Evolutionary conservation across 805 yeast species (phyloP), one percentile per base, ranked within the genome.

Genomic region (Candida broadrunensis): DNA sequence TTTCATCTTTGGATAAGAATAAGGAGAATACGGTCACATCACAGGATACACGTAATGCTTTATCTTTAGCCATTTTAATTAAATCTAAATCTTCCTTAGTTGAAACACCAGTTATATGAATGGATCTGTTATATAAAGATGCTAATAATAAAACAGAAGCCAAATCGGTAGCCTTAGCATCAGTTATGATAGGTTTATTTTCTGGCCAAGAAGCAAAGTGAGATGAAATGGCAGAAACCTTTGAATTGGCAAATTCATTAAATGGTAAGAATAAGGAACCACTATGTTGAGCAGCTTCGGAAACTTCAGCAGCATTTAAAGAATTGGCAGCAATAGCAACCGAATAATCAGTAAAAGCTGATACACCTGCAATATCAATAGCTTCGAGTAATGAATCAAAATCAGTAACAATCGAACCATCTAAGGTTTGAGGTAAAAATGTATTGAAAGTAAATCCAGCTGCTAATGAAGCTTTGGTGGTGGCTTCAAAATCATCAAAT

Each of bases 111-210:
- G 96, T 87, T 53, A 91, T 82, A 65, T 91, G 98, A 49, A 91
- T 84, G 31, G 88, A 72, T 56, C 95, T 79, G 67, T 72, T 77
- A 73, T 87, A 89, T 59, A 91, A 76, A 20, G 96, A 85, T 33
- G 97, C 96, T 66, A 91, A 73, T 56, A 91, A 76, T 60, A 91
- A 71, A 34, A 90, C 84, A 3, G 96, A 86, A n/a, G 98, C 98
- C 56, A 91, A 73, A 56, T 88, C 91, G 30, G 97, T 86, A 19
- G 91, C 83, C 61, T 80, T 82, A 37, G 98, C 97, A 65, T 91
- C 97, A 32, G 97, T 88, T 48, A 90, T 76, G 45, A 91, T 84
- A 44, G 93, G 91, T 70, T 88, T 89, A 54, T 65, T 65, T 38
- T 75, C 72, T 39, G 96, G 96, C 97, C 97, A 90, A 26, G 79